Percentiles rank a stretch among this genome's conserved stretches.
phyloP scores from a whole-genome alignment of 2,329 filamentous ascomycete species.

The Diatrype stigma region DNA sequence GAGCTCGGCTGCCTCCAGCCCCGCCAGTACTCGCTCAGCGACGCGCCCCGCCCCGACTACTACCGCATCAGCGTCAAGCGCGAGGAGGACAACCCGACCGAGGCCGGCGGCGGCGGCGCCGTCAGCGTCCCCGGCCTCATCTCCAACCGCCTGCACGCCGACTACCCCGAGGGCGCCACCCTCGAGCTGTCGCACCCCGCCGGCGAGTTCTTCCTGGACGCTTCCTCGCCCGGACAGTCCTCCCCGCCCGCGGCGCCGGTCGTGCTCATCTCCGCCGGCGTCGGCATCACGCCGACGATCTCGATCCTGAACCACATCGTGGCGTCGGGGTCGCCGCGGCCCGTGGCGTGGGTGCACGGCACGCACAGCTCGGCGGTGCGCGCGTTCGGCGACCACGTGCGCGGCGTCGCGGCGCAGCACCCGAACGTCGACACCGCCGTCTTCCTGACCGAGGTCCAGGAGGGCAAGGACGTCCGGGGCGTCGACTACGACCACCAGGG shows the following conservation, averaged over 20 bases:
- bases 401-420: conserved; percentile 36
- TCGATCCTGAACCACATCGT: conserved; percentile 55
- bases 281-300: conserved; percentile 64
- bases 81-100: conserved; percentile 46
- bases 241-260: conserved; percentile 42
- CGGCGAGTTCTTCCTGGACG: conserved; percentile 60
- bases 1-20: conserved; percentile 62
- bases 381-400: conserved; percentile 52
- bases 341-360: conserved; percentile 61
- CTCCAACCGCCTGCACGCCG: conserved; percentile 48
- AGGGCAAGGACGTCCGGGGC: conserved; percentile 41
- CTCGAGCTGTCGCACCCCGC: conserved; percentile 53
- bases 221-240: conserved; percentile 23
- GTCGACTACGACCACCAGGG: conserved; percentile 57
- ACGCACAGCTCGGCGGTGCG: conserved; percentile 46
- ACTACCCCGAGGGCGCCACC: conserved; percentile 45
- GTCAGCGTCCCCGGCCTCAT: conserved; percentile 42
- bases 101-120: no score
- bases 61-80: conserved; percentile 74
- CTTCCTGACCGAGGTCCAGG: conserved; percentile 51
- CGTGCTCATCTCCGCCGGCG: conserved; percentile 64
- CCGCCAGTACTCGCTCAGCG: conserved; percentile 71
- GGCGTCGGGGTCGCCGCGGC: conserved; percentile 32
- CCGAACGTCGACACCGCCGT: conserved; percentile 48
- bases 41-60: conserved; percentile 46